Conservation (phyloP, 2,329 filamentous ascomycete species). For the Aspergillus fijiensis region DNA sequence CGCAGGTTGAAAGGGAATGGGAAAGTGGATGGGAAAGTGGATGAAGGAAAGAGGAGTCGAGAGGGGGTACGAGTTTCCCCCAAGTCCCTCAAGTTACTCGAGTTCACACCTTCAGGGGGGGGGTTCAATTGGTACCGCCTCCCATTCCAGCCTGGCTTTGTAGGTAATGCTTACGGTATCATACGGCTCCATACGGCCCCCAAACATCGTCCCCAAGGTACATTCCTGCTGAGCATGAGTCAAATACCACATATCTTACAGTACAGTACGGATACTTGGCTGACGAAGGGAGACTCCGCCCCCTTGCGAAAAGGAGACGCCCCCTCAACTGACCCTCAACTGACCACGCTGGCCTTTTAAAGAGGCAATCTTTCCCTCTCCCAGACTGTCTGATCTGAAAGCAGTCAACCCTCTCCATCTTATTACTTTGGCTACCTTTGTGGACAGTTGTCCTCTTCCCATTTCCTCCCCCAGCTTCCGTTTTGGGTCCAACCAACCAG, state of each 20-base stretch:
- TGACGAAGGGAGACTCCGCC: slow-evolving; percentile 21
- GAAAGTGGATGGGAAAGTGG: background rate
- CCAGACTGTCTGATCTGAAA: background rate
- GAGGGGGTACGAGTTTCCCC: background rate
- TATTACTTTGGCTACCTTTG: slow-evolving; percentile 18
- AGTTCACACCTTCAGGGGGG: too few relatives aligned
- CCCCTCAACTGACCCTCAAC: slow-evolving; percentile 30
- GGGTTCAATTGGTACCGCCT: too few relatives aligned
- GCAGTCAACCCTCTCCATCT: slow-evolving; percentile 13
- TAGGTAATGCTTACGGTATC: background rate
- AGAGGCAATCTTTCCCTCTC: slow-evolving; percentile 25
- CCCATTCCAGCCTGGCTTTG: background rate
- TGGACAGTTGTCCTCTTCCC: slow-evolving; percentile 38
- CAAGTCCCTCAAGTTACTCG: too few relatives aligned
- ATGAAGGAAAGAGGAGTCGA: background rate
- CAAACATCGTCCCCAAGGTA: background rate
- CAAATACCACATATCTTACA: background rate
- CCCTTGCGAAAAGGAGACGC: slow-evolving; percentile 17
- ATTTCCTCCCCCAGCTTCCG: slow-evolving; percentile 17
- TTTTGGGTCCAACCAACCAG: slow-evolving; percentile 13
- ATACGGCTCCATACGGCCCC: background rate
- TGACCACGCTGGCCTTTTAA: slow-evolving; percentile 46
- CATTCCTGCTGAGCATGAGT: too few relatives aligned
- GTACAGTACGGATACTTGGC: slow-evolving; percentile 16
- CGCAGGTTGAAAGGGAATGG: background rate